Evolutionary conservation across 1,139 yeast species (phyloP), one percentile per base, ranked within the genome.

Genomic region (Yamadazyma aaseri): DNA sequence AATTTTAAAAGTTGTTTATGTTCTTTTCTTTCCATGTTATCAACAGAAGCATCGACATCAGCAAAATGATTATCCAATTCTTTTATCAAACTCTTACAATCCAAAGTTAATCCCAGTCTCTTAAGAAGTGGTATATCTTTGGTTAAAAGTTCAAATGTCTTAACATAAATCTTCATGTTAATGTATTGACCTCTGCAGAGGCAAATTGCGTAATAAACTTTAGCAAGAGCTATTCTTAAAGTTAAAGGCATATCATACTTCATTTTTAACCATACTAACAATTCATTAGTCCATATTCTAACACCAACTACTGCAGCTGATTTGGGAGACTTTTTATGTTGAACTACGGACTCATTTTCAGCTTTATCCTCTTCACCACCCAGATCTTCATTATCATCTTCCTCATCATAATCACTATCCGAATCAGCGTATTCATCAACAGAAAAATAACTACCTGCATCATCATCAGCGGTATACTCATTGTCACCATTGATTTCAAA

Each of bases 241-340:
- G 67, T 52, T 13, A 87, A 50, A 0, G 98, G 97, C 68, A 92
- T 72, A 35, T 83, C 86, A 50, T 85, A 81, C 54, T 87, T 87
- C 78, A 85, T 81, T 44, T 76, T 76, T 41, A 89, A 60, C 79
- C 96, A 85, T 28, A 85, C 81, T 37, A 80, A 72, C 43, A 92
- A 70, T 55, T 89, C 97, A 38, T 86, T 81, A 0, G 97, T 85
- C 96, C 97, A 90, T 41, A 85, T 86, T 36, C 83, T 73, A 7
- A 86, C 82, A 27, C 82, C 76, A 7, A 85, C 79, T 4, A 85
- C 81, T 0, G 92, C 80, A 1, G 94, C 85, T 0, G 86, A 79
- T 45, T 75, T 72, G 4, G 84, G 79, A 3, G 81, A 71, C 11
- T 78, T 71, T 44, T 79, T 80, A 40, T 81, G 78, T 37, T 76